These are phyloP conservation scores for Chrysoporthe austroafricana DNA, from an alignment of 2,329 filamentous ascomycete genomes.

Conservation along the genomic window DNA sequence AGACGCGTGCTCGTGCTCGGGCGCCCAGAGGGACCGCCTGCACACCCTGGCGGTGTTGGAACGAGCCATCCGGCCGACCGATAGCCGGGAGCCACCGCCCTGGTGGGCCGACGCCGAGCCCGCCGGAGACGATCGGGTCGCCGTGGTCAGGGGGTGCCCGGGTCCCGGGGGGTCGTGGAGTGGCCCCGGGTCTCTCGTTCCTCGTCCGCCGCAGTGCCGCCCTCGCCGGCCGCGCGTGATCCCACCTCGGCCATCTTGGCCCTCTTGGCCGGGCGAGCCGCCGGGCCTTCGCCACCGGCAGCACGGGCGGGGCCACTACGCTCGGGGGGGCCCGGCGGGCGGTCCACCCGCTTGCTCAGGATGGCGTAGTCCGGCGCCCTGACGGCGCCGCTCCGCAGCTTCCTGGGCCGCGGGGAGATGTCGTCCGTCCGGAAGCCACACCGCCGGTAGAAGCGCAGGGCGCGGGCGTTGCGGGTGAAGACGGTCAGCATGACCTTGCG, in stretches of 20 bases:
- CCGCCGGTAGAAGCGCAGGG: slow-evolving; percentile 62
- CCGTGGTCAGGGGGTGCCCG: neutral
- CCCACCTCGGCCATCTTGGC: neutral
- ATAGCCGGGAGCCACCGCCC: too few species aligned
- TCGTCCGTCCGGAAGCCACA: slow-evolving; percentile 61
- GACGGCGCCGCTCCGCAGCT: slow-evolving; percentile 57
- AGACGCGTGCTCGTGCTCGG: too few species aligned
- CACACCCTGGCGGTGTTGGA: too few species aligned
- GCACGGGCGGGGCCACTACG: neutral
- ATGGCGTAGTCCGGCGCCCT: slow-evolving; percentile 63
- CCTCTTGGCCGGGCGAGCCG: slow-evolving; percentile 1
- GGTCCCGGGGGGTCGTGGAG: neutral
- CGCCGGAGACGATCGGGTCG: neutral
- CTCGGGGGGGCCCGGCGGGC: neutral
- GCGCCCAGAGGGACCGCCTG: too few species aligned
- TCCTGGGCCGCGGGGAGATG: slow-evolving; percentile 57
- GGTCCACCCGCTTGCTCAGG: slow-evolving; percentile 52
- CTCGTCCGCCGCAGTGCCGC: neutral
- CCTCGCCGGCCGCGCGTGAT: neutral
- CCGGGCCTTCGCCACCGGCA: neutral
- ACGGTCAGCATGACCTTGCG: slow-evolving; percentile 76
- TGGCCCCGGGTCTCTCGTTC: neutral
- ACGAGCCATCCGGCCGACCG: too few species aligned
- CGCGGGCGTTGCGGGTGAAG: slow-evolving; percentile 64
- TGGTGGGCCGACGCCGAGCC: too few species aligned